Base-by-base conservation (phyloP, 768 basidiomycete genomes). In the Exsudoporus frostii region DNA sequence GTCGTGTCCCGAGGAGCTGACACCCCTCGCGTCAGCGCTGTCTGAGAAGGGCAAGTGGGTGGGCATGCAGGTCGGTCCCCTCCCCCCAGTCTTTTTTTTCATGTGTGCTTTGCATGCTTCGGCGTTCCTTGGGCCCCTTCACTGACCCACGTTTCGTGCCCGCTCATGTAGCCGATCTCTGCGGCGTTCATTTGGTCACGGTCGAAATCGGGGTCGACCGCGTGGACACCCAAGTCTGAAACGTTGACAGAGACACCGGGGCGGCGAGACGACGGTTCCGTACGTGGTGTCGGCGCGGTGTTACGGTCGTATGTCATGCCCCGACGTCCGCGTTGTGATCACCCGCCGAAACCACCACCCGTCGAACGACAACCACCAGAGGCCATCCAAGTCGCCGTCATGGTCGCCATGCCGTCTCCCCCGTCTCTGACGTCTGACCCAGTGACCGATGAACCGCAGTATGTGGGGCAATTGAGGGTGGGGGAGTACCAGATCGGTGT, bases 401-500 rank as follows among this genome's bases (percentile, higher is more conserved):
- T 81, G 67, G 72, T 82, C 37, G 67, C 65, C 13, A 80, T 82
- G 79, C 81, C 81, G 7, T 63, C 64, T 8, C 62, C 47, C 2
- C 36, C 49, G 7, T 44, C 46, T 20, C 46, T 13, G 10, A 7
- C 24, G n/a, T 36, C 44, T 6, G 20, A 27, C 29, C 17, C 29
- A 13, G 24, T 17, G 33, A 30, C 25, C 0, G 29, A 36, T 14
- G 25, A 30, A 9, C 39, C 32, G 29, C 6, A 15, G 1, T 57
- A 19, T 37, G 57, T 54, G 30, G 57, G 58, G 44, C 48, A 57
- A 38, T 6, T 52, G 4, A 33, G 48, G 17, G 48, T 60, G 11
- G 63, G 69, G 9, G 77, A 74, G 53, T 75, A 75, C 56, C 71
- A 80, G 63, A 72, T 82, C 47, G 80, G 80, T 11, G 67, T 78